Conservation (phyloP, 805 yeast genomes). For the Candida ficus region DNA sequence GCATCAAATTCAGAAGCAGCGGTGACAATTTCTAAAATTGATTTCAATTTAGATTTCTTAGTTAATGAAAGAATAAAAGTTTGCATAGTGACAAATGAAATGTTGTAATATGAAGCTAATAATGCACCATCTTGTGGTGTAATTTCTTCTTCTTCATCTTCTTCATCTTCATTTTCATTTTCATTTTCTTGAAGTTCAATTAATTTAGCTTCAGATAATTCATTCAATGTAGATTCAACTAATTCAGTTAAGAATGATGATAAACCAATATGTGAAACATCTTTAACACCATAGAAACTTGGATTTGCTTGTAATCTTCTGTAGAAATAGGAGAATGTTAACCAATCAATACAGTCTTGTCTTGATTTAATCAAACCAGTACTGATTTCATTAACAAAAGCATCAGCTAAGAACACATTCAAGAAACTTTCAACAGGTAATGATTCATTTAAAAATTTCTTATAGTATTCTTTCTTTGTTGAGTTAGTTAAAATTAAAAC, state of each 20-base stretch:
- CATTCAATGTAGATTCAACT: slow-evolving; percentile 65
- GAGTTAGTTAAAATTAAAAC: slow-evolving; percentile 55
- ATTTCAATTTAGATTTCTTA: slow-evolving; percentile 51
- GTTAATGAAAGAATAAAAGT: slow-evolving; percentile 47
- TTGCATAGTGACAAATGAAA: slow-evolving; percentile 64
- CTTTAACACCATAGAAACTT: slow-evolving; percentile 76
- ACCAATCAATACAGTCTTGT: slow-evolving; percentile 89
- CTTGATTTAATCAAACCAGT: slow-evolving; percentile 55
- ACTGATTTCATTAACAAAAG: slow-evolving; percentile 68
- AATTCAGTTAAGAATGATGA: slow-evolving; percentile 82
- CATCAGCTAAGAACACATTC: slow-evolving; percentile 55
- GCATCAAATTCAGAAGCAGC: slow-evolving; percentile 70
- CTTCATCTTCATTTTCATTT: slow-evolving; percentile 31
- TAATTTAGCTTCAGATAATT: slow-evolving; percentile 53
- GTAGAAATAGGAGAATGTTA: slow-evolving; percentile 79
- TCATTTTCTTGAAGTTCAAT: slow-evolving; percentile 48
- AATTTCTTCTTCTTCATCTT: slow-evolving; percentile 32
- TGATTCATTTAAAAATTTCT: slow-evolving; percentile 65
- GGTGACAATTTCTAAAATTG: slow-evolving; percentile 59
- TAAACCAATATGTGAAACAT: slow-evolving; percentile 58
- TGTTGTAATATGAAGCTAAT: slow-evolving; percentile 68
- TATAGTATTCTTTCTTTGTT: slow-evolving; percentile 56
- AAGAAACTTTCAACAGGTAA: slow-evolving; percentile 82
- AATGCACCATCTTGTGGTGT: slow-evolving; percentile 64
- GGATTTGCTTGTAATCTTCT: slow-evolving; percentile 80